phyloP scores from a whole-genome alignment of 202 grass and related monocot genomes.

The Tripidium arundinaceum region DNA sequence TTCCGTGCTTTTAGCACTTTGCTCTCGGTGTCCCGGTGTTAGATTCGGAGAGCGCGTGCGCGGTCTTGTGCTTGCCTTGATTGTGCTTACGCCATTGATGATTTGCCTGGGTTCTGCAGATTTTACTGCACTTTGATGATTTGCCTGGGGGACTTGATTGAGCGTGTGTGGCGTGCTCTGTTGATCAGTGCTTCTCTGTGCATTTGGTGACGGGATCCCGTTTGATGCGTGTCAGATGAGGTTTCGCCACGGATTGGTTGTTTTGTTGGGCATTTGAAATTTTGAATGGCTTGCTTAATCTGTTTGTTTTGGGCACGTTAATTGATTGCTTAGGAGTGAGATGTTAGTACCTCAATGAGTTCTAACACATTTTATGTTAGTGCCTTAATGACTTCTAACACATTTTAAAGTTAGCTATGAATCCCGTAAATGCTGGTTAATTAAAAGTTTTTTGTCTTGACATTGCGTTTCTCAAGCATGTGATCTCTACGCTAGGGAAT shows the following conservation, averaged over 20 bases:
- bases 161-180: not conserved
- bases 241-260: constrained; percentile 12
- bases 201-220: constrained; percentile 1
- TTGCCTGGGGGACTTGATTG: not conserved
- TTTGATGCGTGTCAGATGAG: constrained; percentile 5
- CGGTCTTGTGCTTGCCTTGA: not conserved
- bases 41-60: constrained; percentile 33
- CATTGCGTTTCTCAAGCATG: constrained; percentile 3
- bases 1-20: not conserved
- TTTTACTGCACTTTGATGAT: not conserved
- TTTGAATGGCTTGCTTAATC: constrained; percentile 14
- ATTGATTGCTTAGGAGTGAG: not conserved
- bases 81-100: not conserved
- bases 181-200: constrained; percentile 6
- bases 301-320: not conserved
- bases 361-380: not conserved
- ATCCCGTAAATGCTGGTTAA: not conserved
- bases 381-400: not conserved
- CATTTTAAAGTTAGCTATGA: not conserved
- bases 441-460: not conserved
- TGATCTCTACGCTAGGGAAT: not conserved
- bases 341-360: not conserved
- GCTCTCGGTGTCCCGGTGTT: constrained; percentile 2
- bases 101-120: not conserved
- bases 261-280: not conserved